phyloP scores from a whole-genome alignment of 1,139 yeast genomes.

The Yamadazyma aaseri region DNA sequence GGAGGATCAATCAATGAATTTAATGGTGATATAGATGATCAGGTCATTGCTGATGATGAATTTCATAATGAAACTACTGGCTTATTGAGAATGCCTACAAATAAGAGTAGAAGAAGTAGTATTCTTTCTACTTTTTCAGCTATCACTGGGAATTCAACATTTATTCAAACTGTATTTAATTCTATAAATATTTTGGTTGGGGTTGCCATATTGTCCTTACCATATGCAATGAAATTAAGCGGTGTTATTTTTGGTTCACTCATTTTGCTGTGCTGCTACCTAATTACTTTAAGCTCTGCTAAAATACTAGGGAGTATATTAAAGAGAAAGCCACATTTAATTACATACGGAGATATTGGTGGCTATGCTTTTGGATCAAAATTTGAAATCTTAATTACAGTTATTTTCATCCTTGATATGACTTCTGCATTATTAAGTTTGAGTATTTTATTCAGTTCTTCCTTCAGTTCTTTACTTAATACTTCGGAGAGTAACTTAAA shows the following conservation, averaged over 20 bases:
- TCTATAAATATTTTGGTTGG: conserved; percentile 85
- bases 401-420: conserved; percentile 72
- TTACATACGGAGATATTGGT: conserved; percentile 49
- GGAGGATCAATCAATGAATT: conserved; percentile 2
- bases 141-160: conserved; percentile 48
- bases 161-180: conserved; percentile 85
- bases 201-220: conserved; percentile 79
- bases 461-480: conserved; percentile 64
- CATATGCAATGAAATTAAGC: conserved; percentile 72
- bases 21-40: conserved; percentile 3
- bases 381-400: conserved; percentile 60
- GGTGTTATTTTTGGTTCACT: conserved; percentile 76
- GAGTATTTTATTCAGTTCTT: conserved; percentile 80
- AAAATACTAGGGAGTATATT: conserved; percentile 38
- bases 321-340: conserved; percentile 25
- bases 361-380: conserved; percentile 41
- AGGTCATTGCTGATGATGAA: conserved; percentile 13
- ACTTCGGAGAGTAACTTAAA: conserved; percentile 53
- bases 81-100: conserved; percentile 5
- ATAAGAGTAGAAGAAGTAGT: conserved; percentile 17
- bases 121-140: conserved; percentile 13
- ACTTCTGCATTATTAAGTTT: conserved; percentile 77
- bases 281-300: conserved; percentile 71
- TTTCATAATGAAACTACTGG: conserved; percentile 12
- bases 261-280: conserved; percentile 55